These are phyloP conservation scores for Apiospora marii DNA, from an alignment of 2,329 filamentous ascomycete genomes.

Conservation along the genomic window DNA sequence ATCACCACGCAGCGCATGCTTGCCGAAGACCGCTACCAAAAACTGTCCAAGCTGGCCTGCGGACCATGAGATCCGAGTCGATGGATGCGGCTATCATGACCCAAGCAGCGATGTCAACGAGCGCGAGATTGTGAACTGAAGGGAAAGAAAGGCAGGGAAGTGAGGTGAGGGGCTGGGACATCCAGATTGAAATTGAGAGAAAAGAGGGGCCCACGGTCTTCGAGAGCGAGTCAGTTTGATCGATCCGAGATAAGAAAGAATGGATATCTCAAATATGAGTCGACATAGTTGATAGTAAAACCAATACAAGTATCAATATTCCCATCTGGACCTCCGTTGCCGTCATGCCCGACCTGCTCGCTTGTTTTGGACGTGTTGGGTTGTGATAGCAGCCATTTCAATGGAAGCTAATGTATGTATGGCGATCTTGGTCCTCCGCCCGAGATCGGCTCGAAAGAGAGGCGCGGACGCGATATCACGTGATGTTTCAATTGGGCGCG, in stretches of 20 bases:
- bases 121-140: background rate
- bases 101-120: background rate
- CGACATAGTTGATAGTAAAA: no score
- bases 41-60: background rate
- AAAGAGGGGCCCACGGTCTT: background rate
- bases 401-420: background rate
- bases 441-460: background rate
- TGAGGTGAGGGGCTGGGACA: background rate
- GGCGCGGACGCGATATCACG: conserved; percentile 1
- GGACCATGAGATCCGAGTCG: background rate
- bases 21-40: conserved; percentile 41
- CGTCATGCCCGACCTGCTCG: background rate
- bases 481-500: background rate
- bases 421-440: background rate
- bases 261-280: no score
- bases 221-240: background rate
- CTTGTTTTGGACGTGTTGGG: conserved; percentile 4
- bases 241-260: background rate
- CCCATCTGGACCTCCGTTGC: no score
- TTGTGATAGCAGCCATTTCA: background rate
- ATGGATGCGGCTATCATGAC: background rate
- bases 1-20: conserved; percentile 50
- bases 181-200: background rate
- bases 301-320: no score
- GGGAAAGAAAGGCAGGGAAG: background rate